Conservation (phyloP, 2,329 filamentous ascomycete species). For the Diaporthe vaccinii region DNA sequence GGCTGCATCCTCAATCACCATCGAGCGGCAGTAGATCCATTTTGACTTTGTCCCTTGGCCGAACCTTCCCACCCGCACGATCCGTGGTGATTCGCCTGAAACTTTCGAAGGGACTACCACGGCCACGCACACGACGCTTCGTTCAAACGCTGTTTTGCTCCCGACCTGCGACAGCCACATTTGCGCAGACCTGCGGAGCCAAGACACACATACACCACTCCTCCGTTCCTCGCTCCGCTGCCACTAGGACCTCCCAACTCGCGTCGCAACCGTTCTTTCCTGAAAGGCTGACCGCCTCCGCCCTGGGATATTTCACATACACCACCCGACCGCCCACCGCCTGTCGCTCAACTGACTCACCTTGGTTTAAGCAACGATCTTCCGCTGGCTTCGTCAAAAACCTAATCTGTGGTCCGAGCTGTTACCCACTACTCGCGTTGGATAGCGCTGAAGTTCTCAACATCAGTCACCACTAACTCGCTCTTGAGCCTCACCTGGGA, state of each 20-base stretch:
- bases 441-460: background rate
- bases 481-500: background rate
- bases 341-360: conserved; percentile 17
- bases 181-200: conserved; percentile 2
- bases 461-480: conserved; percentile 2
- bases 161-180: conserved; percentile 9
- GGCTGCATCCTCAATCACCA: conserved; percentile 20
- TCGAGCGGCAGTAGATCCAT: conserved; percentile 7
- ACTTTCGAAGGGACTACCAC: conserved; percentile 10
- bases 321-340: background rate
- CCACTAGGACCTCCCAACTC: conserved; percentile 3
- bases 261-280: background rate
- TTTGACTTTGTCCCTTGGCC: conserved; percentile 30
- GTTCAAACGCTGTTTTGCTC: conserved; percentile 7
- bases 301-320: background rate
- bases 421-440: background rate
- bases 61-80: conserved; percentile 16
- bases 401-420: conserved; percentile 31
- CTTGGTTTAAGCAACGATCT: conserved; percentile 22
- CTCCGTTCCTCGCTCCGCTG: background rate
- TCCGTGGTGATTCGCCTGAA: conserved; percentile 30
- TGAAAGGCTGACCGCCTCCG: background rate
- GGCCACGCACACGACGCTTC: conserved; percentile 19
- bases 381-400: conserved; percentile 30
- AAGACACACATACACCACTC: background rate